Evolutionary conservation across 331 rosid genomes (phyloP).

Genomic region (Malus hybrid): DNA sequence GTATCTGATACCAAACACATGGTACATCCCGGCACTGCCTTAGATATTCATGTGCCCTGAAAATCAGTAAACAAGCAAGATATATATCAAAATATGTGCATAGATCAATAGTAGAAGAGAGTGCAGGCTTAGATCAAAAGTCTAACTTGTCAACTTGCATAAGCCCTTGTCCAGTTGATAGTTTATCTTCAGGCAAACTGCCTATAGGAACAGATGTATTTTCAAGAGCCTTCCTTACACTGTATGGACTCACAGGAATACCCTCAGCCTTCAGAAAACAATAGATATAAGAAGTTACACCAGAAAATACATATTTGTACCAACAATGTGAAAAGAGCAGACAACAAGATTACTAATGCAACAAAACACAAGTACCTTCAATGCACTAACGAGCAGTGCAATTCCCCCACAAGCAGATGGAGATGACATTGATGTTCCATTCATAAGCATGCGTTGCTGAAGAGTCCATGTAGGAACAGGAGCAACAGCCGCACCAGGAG

Average conservation of each 20-base stretch:
- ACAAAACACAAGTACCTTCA: slow-evolving; percentile 52
- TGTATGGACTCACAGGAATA: slow-evolving; percentile 77
- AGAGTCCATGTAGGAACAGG: slow-evolving; percentile 98
- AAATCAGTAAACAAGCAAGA: slow-evolving; percentile 13
- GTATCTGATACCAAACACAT: slow-evolving; percentile 60
- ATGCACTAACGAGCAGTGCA: slow-evolving; percentile 79
- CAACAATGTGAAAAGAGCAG: slow-evolving; percentile 9
- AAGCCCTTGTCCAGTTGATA: slow-evolving; percentile 85
- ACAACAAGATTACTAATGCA: slow-evolving; percentile 3
- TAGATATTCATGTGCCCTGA: slow-evolving; percentile 83
- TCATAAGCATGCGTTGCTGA: slow-evolving; percentile 88
- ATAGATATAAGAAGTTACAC: slow-evolving; percentile 6
- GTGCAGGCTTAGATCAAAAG: slow-evolving; percentile 18
- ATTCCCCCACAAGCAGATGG: slow-evolving; percentile 95
- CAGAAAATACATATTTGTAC: slow-evolving; percentile 9
- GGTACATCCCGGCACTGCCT: slow-evolving; percentile 51
- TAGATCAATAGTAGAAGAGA: slow-evolving; percentile 1
- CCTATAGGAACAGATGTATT: slow-evolving; percentile 71
- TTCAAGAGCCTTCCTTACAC: slow-evolving; percentile 81
- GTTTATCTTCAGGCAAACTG: slow-evolving; percentile 65
- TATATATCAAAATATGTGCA: slow-evolving; percentile 12
- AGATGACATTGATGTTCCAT: slow-evolving; percentile 96
- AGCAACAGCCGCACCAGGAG: slow-evolving; percentile 98
- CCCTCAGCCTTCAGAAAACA: slow-evolving; percentile 63
- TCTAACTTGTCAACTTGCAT: slow-evolving; percentile 94